A percentile compares a stretch with the other conserved stretches of the same genome.
phyloP scores from a whole-genome alignment of 2,329 filamentous ascomycete species.

The Colletotrichum spinosum region DNA sequence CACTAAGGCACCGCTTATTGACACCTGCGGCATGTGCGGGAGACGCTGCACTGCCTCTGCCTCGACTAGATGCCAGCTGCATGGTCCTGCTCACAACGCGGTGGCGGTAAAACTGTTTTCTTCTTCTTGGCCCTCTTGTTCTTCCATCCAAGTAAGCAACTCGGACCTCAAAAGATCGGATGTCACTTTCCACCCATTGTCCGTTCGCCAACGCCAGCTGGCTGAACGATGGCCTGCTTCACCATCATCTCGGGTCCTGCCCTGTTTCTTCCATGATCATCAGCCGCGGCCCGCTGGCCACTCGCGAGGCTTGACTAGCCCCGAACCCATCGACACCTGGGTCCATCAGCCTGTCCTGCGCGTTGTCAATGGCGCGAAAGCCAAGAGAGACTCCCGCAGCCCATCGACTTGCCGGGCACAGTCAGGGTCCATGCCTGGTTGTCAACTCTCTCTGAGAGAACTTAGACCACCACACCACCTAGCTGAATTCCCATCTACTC shows the following conservation, averaged over 20 bases:
- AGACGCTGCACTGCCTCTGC: slow-evolving; percentile 14
- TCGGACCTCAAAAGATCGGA: slow-evolving; percentile 34
- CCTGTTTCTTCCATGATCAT: slow-evolving; percentile 35
- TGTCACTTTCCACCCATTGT: slow-evolving; percentile 30
- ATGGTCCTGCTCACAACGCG: slow-evolving; percentile 31
- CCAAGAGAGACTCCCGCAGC: slow-evolving; percentile 18
- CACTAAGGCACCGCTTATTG: background rate
- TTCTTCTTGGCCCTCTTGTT: too few species aligned
- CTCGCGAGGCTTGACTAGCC: slow-evolving; percentile 31
- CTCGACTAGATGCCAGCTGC: slow-evolving; percentile 25
- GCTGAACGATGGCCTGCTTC: slow-evolving; percentile 27
- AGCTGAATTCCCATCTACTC: background rate
- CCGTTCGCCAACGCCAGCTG: slow-evolving; percentile 20
- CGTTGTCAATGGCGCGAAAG: slow-evolving; percentile 14
- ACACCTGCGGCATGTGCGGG: slow-evolving; percentile 20
- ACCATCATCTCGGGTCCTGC: slow-evolving; percentile 29
- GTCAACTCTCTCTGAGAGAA: slow-evolving; percentile 25
- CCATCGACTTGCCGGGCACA: slow-evolving; percentile 8
- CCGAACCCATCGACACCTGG: slow-evolving; percentile 11
- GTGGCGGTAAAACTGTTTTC: slow-evolving; percentile 22
- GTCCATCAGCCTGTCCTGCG: slow-evolving; percentile 1
- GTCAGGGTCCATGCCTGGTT: slow-evolving; percentile 31
- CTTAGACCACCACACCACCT: slow-evolving; percentile 17
- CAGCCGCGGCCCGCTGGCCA: slow-evolving; percentile 34
- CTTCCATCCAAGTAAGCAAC: slow-evolving; percentile 2